These are phyloP conservation scores for Nakazawaea siamensis DNA, from an alignment of 805 yeast genomes.

Conservation along the genomic window DNA sequence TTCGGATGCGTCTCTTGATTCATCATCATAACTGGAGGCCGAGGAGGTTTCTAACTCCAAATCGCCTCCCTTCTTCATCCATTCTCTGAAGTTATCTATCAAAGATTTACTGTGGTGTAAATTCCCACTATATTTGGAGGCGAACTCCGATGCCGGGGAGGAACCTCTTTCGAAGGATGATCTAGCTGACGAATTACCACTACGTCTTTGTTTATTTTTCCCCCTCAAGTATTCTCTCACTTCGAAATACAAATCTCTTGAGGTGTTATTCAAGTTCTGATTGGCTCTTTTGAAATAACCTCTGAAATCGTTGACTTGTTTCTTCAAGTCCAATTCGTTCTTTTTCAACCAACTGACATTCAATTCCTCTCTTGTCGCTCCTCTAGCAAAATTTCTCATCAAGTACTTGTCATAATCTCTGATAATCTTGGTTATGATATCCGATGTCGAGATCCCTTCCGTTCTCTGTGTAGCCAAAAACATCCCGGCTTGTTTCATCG, in stretches of 20 bases:
- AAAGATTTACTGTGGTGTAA: constrained; percentile 11
- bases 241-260: constrained; percentile 79
- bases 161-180: constrained; percentile 13
- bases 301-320: constrained; percentile 82
- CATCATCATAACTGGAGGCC: constrained; percentile 3
- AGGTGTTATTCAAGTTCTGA: constrained; percentile 56
- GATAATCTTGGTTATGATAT: constrained; percentile 89
- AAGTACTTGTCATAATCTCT: constrained; percentile 94
- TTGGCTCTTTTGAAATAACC: constrained; percentile 77
- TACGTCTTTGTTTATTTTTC: constrained; percentile 6
- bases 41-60: constrained; percentile 4
- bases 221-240: constrained; percentile 62
- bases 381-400: constrained; percentile 95
- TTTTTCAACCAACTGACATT: constrained; percentile 97
- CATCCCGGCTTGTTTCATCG: constrained; percentile 85
- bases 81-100: constrained; percentile 24
- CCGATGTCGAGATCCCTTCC: constrained; percentile 92
- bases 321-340: constrained; percentile 89
- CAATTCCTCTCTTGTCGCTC: constrained; percentile 92
- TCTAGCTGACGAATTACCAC: background rate
- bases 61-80: constrained; percentile 12
- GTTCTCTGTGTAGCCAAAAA: constrained; percentile 94
- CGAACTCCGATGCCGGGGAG: constrained; percentile 63
- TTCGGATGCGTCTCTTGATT: background rate
- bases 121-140: constrained; percentile 40